A percentile compares a stretch with the other conserved stretches of the same genome.
Evolutionary conservation across 1,284 basidiomycete species (phyloP).

Genomic region (Athelia psychrophila): DNA sequence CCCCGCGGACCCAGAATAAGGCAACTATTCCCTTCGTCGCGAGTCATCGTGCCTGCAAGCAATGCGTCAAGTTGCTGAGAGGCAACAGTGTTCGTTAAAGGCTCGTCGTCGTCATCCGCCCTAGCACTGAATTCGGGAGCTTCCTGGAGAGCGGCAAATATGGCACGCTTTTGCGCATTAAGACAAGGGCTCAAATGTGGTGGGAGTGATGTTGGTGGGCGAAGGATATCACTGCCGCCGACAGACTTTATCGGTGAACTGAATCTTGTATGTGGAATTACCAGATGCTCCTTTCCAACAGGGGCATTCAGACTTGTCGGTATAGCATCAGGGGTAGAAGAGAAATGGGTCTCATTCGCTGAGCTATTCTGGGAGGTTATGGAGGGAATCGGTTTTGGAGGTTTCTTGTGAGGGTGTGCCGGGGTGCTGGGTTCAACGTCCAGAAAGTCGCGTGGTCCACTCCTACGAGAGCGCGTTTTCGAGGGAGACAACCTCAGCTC

Average conservation of each 20-base stretch:
- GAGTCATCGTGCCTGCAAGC: constrained; percentile 66
- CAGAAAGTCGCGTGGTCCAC: constrained; percentile 29
- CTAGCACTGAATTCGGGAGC: constrained; percentile 25
- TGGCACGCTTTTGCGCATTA: constrained; percentile 54
- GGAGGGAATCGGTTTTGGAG: no score
- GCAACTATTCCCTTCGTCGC: constrained; percentile 90
- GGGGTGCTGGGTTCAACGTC: constrained; percentile 38
- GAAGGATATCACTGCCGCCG: constrained; percentile 1
- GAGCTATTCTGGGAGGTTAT: no score
- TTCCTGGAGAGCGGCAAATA: constrained; percentile 46
- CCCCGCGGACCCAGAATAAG: constrained; percentile 80
- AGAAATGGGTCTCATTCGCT: no score
- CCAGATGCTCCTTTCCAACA: no score
- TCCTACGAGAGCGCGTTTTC: constrained; percentile 25
- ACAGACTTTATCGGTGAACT: no score
- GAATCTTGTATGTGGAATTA: no score
- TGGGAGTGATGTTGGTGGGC: constrained; percentile 26
- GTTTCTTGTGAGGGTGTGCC: neutral
- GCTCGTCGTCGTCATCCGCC: constrained; percentile 27
- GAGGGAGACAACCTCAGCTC: constrained; percentile 29
- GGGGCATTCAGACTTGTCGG: no score
- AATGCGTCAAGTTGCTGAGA: constrained; percentile 57
- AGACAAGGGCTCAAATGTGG: constrained; percentile 40
- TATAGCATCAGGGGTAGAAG: no score
- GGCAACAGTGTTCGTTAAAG: constrained; percentile 47